phyloP scores from a whole-genome alignment of 2,329 filamentous ascomycete species.

The Microsporum audouinii region DNA sequence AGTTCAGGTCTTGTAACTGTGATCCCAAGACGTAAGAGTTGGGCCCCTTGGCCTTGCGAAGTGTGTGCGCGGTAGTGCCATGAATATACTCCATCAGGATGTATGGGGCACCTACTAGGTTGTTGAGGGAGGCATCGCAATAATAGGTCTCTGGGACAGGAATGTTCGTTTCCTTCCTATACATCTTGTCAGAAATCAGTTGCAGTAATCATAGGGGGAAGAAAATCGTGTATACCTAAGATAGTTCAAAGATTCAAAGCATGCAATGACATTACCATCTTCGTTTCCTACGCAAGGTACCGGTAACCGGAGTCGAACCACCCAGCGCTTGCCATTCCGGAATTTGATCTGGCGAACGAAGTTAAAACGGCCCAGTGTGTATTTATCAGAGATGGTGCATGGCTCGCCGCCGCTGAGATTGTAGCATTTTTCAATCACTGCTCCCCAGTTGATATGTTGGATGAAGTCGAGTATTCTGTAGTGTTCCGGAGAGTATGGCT shows the following conservation, averaged over 20 bases:
- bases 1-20: neutral
- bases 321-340: slow-evolving; percentile 5
- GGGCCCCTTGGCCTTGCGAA: neutral
- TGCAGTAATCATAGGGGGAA: neutral
- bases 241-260: neutral
- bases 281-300: neutral
- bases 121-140: slow-evolving; percentile 1
- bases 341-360: slow-evolving; percentile 5
- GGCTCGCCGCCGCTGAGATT: neutral
- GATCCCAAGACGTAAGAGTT: neutral
- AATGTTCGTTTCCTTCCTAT: slow-evolving; percentile 1
- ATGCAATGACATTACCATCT: neutral
- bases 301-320: slow-evolving; percentile 3
- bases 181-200: neutral
- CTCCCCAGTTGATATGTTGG: neutral
- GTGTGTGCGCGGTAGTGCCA: neutral
- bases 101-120: slow-evolving; percentile 5
- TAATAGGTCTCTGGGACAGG: slow-evolving; percentile 7
- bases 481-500: neutral
- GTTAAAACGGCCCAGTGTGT: slow-evolving; percentile 5
- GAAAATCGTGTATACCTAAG: neutral
- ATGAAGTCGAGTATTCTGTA: neutral
- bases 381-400: neutral
- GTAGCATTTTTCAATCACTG: neutral
- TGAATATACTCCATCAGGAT: slow-evolving; percentile 10